A percentile compares a stretch with the other conserved stretches of the same genome.
These are phyloP conservation scores for Phellopilus nigrolimitatus DNA, from an alignment of 1,284 basidiomycete genomes.

Conservation along the genomic window DNA sequence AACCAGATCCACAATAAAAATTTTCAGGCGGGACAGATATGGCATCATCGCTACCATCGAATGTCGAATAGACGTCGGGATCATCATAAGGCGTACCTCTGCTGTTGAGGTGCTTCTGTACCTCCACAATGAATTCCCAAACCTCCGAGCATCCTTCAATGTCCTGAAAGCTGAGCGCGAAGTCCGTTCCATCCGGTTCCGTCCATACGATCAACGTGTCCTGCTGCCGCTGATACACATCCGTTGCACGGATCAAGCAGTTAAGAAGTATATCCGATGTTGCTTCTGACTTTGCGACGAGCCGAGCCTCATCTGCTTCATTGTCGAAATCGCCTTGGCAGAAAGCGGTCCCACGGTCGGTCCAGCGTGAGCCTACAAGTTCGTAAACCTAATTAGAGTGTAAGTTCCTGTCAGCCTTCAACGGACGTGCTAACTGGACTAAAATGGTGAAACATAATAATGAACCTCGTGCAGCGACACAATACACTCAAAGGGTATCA, in stretches of 20 bases:
- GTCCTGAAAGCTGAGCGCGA: constrained; percentile 97
- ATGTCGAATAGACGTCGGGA: constrained; percentile 7
- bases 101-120: constrained; percentile 79
- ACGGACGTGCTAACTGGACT: no score
- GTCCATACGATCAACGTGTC: constrained; percentile 99
- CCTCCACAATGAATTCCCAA: constrained; percentile 95
- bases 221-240: constrained; percentile 91
- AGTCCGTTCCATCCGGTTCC: constrained; percentile 90
- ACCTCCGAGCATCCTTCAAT: constrained; percentile 94
- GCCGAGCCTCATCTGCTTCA: constrained; percentile 70
- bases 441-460: no score
- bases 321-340: constrained; percentile 86
- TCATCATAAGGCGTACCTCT: constrained; percentile 41
- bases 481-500: no score
- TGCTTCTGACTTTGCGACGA: constrained; percentile 80
- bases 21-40: constrained; percentile 8
- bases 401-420: constrained; percentile 17
- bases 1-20: constrained; percentile 16
- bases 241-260: constrained; percentile 72
- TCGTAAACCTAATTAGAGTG: constrained; percentile 77
- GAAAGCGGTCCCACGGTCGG: constrained; percentile 91
- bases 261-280: constrained; percentile 67
- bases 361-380: constrained; percentile 83
- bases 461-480: no score
- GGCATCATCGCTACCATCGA: constrained; percentile 13